Percentiles rank a stretch among this genome's conserved stretches.
Conservation (phyloP, 805 yeast genomes). For the Candida arabinofermentans region DNA sequence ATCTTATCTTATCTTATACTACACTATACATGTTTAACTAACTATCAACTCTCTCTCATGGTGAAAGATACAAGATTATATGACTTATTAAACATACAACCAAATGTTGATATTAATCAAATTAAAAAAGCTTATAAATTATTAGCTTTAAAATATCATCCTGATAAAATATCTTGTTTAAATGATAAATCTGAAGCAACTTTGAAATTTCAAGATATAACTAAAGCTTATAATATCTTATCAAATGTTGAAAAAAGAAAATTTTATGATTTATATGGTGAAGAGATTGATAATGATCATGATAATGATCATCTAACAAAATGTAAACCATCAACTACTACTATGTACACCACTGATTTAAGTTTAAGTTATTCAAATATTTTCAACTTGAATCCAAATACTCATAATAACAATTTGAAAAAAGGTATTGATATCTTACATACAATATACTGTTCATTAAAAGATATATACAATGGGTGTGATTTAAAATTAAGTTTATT, state of each 20-base stretch:
- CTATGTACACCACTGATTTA: neutral
- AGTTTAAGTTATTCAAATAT: no score
- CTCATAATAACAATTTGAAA: slow-evolving; percentile 8
- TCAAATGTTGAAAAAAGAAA: slow-evolving; percentile 41
- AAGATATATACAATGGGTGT: slow-evolving; percentile 58
- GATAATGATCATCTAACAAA: no score
- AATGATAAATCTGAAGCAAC: slow-evolving; percentile 46
- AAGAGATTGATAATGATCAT: no score
- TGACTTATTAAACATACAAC: slow-evolving; percentile 63
- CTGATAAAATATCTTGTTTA: slow-evolving; percentile 66
- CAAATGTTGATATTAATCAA: slow-evolving; percentile 61
- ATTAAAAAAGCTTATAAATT: slow-evolving; percentile 79
- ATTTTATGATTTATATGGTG: slow-evolving; percentile 53
- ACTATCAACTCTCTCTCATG: slow-evolving; percentile 36
- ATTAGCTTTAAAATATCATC: slow-evolving; percentile 79
- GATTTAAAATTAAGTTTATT: slow-evolving; percentile 50
- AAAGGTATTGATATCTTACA: slow-evolving; percentile 57
- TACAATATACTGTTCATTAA: slow-evolving; percentile 45
- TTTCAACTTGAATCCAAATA: neutral
- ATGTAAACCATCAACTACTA: neutral
- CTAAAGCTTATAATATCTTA: slow-evolving; percentile 64
- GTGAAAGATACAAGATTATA: slow-evolving; percentile 70
- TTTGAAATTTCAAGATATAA: slow-evolving; percentile 54
- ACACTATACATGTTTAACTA: no score
- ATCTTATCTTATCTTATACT: no score